Evolutionary conservation across 257 asterid genomes (phyloP), one percentile per base, ranked within the genome.

Genomic region (Salvia rosmarinus): DNA sequence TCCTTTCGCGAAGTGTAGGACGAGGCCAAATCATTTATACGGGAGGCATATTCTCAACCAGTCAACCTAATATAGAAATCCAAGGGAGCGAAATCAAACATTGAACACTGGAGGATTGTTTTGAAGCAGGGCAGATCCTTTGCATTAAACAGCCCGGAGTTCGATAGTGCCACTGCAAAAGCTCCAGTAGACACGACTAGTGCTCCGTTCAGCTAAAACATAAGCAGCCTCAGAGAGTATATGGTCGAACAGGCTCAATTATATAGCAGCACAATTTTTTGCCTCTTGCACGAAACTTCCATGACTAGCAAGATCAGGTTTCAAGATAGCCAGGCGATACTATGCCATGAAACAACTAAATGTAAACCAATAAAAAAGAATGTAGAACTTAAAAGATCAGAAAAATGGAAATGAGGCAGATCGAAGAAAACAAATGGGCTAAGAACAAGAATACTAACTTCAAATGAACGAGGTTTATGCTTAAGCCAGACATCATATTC

Each of bases 251-350:
- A 28, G 5, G 17, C 0, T 4, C 10, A 57, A 44, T 11, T 55
- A 34, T 2, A 20, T 58, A 3, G 47, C 68, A 34, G 9, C 63
- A 39, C 63, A 35, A 11, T 9, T n/a, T 35, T 46, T 60, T 28
- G 40, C 59, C 58, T 16, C 68, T 70, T 46, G 61, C 28, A 71
- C 7, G 19, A 63, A 10, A 21, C 35, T 50, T 58, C 40, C 65
- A 30, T 7, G 16, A 19, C 34, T 25, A 72, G 11, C 25, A 20
- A 51, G 30, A 62, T 23, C 10, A 14, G 64, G 19, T 30, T 11
- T 43, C 2, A 60, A 32, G 13, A 43, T 4, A 10, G 59, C 16
- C 32, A n/a, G n/a, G n/a, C n/a, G n/a, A n/a, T n/a, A n/a, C n/a
- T n/a, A n/a, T 25, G 55, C 9, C 20, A 25, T 13, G 43, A 60